Conservation (phyloP, 2,329 filamentous ascomycete species). For the Coniochaeta hoffmannii region DNA sequence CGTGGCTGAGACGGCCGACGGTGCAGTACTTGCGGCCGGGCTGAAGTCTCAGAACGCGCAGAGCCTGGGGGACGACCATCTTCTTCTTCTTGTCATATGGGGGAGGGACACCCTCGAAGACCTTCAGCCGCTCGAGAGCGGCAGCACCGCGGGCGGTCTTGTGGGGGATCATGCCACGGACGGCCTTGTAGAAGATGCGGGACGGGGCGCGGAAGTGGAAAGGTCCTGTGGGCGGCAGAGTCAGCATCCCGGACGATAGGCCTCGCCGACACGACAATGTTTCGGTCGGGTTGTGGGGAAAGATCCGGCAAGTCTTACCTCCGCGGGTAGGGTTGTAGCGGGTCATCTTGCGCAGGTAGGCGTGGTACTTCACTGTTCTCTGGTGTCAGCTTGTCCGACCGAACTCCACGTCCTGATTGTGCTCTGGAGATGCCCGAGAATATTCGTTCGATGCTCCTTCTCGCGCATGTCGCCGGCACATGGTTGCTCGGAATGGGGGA, state of each 20-base stretch:
- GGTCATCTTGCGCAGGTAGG: conserved; percentile 99
- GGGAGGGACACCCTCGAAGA: conserved; percentile 98
- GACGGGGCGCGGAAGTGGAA: conserved; percentile 99
- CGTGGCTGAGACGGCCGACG: conserved; percentile 93
- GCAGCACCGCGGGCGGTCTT: conserved; percentile 97
- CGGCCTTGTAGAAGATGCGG: conserved; percentile 99
- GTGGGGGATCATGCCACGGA: conserved; percentile 99
- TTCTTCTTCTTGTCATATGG: conserved; percentile 99
- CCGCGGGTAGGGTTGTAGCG: conserved; percentile 99
- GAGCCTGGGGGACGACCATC: conserved; percentile 96
- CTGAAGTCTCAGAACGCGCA: conserved; percentile 93
- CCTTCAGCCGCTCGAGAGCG: conserved; percentile 97
- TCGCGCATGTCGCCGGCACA: no score
- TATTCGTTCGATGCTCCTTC: no score
- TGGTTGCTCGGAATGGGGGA: no score
- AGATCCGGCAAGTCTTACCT: conserved; percentile 55
- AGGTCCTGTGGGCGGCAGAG: conserved; percentile 61
- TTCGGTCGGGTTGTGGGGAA: not conserved
- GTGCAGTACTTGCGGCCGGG: conserved; percentile 99
- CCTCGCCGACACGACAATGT: not conserved
- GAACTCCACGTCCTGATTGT: not conserved
- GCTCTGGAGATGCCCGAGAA: no score
- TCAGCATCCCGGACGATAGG: conserved; percentile 21
- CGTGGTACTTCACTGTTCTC: conserved; percentile 95
- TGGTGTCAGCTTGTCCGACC: conserved; percentile 35